Conservation (phyloP, 371 early-diverging fungal species). For the Edhazardia aedis region DNA sequence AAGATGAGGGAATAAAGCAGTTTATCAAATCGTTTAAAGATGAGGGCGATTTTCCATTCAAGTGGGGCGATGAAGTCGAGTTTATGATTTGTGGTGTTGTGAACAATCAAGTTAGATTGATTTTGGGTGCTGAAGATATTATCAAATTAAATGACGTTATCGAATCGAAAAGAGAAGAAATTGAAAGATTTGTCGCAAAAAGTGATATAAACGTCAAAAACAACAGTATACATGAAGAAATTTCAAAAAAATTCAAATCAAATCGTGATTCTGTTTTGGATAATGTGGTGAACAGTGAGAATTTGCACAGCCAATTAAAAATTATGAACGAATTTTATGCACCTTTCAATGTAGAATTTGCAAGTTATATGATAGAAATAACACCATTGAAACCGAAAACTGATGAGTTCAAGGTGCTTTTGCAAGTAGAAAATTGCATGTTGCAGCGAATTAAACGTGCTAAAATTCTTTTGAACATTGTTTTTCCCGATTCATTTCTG, state of each 20-base stretch:
- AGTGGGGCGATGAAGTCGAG: slow-evolving; percentile 40
- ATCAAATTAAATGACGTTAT: slow-evolving; percentile 1
- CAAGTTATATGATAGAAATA: slow-evolving; percentile 38
- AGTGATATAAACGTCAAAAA: background rate
- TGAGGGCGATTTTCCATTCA: background rate
- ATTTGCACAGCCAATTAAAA: background rate
- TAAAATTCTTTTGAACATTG: background rate
- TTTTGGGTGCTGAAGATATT: background rate
- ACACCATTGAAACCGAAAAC: slow-evolving; percentile 16
- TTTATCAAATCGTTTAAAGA: slow-evolving; percentile 24
- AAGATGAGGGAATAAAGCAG: slow-evolving; percentile 26
- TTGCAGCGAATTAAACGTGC: slow-evolving; percentile 6
- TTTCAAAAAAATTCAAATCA: background rate
- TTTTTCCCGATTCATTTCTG: slow-evolving; percentile 5
- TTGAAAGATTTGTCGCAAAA: background rate
- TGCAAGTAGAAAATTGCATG: slow-evolving; percentile 14
- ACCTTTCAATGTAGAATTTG: slow-evolving; percentile 21
- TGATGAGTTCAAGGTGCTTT: slow-evolving; percentile 4
- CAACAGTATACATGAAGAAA: background rate
- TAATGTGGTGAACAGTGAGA: background rate
- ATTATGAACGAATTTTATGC: background rate
- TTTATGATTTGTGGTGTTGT: slow-evolving; percentile 1
- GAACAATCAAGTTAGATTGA: background rate
- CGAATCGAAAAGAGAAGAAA: background rate
- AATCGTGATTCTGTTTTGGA: background rate